phyloP scores from a whole-genome alignment of 345 rosid species.

The Eucalyptus leucophloia region DNA sequence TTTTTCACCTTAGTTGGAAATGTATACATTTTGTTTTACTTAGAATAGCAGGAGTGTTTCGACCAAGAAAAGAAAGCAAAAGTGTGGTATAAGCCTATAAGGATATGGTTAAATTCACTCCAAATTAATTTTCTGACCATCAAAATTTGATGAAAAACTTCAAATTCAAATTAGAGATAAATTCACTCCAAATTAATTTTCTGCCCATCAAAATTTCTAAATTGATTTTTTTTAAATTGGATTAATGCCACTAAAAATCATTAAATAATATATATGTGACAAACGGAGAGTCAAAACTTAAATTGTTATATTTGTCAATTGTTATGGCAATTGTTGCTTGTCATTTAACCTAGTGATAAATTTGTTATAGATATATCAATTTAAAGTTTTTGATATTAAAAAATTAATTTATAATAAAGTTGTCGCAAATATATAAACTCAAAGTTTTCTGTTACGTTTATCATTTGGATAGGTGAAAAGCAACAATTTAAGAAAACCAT shows the following conservation, averaged over 20 bases:
- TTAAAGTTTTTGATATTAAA: rapidly evolving
- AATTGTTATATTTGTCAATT: too few species aligned
- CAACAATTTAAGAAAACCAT: neutral
- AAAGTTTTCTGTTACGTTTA: rapidly evolving
- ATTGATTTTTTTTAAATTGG: rapidly evolving
- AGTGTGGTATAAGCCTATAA: neutral
- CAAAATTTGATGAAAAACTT: too few species aligned
- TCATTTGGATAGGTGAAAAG: neutral
- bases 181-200: too few species aligned
- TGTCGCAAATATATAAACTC: rapidly evolving
- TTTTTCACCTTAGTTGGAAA: neutral
- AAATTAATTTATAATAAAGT: too few species aligned
- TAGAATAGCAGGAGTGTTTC: neutral
- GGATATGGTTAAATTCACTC: too few species aligned
- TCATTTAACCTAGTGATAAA: rapidly evolving
- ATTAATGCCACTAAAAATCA: too few species aligned
- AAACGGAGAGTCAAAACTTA: too few species aligned
- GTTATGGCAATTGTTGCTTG: rapidly evolving
- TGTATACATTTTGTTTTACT: neutral
- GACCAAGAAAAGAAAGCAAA: neutral
- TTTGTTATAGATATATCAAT: rapidly evolving
- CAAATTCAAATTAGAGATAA: too few species aligned
- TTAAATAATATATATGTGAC: rapidly evolving
- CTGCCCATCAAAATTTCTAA: too few species aligned
- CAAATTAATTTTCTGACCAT: too few species aligned